Evolutionary conservation across 768 basidiomycete species (phyloP).

Genomic region (Tremella yokohamensis): DNA sequence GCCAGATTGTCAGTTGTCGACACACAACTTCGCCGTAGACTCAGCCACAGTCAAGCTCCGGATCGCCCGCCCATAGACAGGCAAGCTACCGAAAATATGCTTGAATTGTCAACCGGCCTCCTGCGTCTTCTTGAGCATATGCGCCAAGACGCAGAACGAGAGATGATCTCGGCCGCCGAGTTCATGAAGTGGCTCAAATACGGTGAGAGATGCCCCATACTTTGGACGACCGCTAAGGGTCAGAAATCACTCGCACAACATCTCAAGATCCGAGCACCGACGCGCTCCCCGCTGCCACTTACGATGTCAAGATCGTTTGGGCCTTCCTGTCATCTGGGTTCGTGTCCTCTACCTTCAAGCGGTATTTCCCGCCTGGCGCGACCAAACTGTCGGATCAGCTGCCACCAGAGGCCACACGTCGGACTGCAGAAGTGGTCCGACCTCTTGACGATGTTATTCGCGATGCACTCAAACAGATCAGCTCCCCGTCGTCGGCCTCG

Average conservation of each 20-base stretch:
- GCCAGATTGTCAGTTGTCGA: constrained; percentile 12
- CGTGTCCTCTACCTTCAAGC: constrained; percentile 23
- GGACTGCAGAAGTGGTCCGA: neutral
- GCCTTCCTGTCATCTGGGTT: constrained; percentile 37
- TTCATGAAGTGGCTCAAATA: constrained; percentile 42
- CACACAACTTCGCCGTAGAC: neutral
- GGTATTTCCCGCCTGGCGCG: constrained; percentile 17
- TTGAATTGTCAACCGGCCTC: constrained; percentile 19
- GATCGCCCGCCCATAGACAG: constrained; percentile 6
- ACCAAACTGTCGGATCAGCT: constrained; percentile 1
- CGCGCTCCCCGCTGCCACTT: constrained; percentile 15
- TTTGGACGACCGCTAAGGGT: neutral
- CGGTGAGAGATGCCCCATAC: constrained; percentile 21
- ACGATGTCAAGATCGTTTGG: constrained; percentile 41
- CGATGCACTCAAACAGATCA: neutral
- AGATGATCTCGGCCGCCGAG: constrained; percentile 23
- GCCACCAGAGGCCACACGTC: neutral
- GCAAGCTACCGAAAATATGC: constrained; percentile 5
- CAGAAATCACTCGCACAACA: constrained; percentile 12
- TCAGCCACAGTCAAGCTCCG: constrained; percentile 5
- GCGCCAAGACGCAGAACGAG: constrained; percentile 24
- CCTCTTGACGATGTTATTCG: neutral
- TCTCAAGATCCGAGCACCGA: constrained; percentile 14
- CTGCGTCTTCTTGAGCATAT: constrained; percentile 24
- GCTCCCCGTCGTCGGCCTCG: neutral